phyloP scores from a whole-genome alignment of 192 early-diverging fungal species.

The Pilaira anomala region DNA sequence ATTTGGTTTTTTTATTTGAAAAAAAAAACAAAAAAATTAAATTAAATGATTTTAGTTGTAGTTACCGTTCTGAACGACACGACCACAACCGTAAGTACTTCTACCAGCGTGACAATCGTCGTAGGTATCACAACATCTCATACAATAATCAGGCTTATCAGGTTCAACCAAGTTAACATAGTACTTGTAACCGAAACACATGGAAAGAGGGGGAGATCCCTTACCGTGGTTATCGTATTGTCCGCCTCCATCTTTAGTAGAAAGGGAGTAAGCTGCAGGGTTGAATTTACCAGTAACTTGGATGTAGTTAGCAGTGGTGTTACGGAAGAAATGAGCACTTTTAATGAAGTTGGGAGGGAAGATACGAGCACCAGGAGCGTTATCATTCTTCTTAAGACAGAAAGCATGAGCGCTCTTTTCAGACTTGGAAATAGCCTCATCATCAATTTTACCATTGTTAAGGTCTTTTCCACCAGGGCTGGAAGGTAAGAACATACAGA shows the following conservation, averaged over 20 bases:
- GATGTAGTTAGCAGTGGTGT: constrained; percentile 30
- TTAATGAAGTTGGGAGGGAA: constrained; percentile 33
- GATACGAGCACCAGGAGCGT: constrained; percentile 34
- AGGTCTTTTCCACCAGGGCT: constrained; percentile 31
- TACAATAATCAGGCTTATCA: constrained; percentile 32
- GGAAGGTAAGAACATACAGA: constrained; percentile 41
- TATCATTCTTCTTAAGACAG: constrained; percentile 32
- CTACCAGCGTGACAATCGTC: constrained; percentile 43
- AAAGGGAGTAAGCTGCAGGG: constrained; percentile 27
- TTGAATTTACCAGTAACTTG: constrained; percentile 39
- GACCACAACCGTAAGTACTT: constrained; percentile 48
- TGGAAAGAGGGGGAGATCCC: constrained; percentile 23
- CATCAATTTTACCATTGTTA: constrained; percentile 21
- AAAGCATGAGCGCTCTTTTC: constrained; percentile 46
- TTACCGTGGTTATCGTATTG: constrained; percentile 38
- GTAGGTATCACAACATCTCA: constrained; percentile 39
- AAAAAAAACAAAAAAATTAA: not conserved
- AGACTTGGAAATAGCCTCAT: constrained; percentile 39
- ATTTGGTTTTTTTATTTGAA: not conserved
- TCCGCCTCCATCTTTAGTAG: constrained; percentile 31
- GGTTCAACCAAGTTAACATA: constrained; percentile 43
- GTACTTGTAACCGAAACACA: constrained; percentile 31
- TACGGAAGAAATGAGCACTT: constrained; percentile 24
- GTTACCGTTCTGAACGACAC: constrained; percentile 58
- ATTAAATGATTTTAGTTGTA: not conserved